Conservation (phyloP, 148 eudicot species). For the Camellia lanceoleosa region DNA sequence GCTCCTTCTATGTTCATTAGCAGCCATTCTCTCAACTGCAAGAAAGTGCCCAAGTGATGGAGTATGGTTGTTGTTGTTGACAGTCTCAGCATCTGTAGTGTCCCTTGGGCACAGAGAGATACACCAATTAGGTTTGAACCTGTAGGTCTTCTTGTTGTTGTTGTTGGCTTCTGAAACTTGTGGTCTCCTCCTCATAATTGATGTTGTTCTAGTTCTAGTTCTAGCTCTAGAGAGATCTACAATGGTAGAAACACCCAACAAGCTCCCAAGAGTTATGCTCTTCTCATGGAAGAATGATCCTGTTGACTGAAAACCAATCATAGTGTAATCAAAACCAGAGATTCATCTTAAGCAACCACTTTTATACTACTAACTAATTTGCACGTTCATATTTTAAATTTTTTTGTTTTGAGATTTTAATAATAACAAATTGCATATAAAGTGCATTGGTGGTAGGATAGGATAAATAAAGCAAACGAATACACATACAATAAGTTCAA, state of each 20-base stretch:
- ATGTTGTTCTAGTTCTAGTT: slow-evolving; percentile 20
- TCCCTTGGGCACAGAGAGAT: slow-evolving; percentile 61
- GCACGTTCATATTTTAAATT: too few species aligned
- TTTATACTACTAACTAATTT: too few species aligned
- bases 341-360: neutral
- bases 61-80: slow-evolving; percentile 2
- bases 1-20: slow-evolving; percentile 34
- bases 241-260: slow-evolving; percentile 55
- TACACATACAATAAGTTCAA: too few species aligned
- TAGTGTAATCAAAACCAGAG: neutral
- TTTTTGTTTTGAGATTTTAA: too few species aligned
- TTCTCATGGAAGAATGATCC: slow-evolving; percentile 65
- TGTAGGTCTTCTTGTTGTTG: slow-evolving; percentile 35
- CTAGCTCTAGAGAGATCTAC: slow-evolving; percentile 45
- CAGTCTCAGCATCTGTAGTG: slow-evolving; percentile 41
- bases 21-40: slow-evolving; percentile 59
- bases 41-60: slow-evolving; percentile 72
- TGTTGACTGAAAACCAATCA: slow-evolving; percentile 45
- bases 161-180: slow-evolving; percentile 21
- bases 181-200: slow-evolving; percentile 40
- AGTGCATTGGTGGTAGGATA: too few species aligned
- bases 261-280: slow-evolving; percentile 65
- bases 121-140: slow-evolving; percentile 49
- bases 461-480: too few species aligned
- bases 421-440: too few species aligned